These are phyloP conservation scores for Trapa bicornis DNA, from an alignment of 345 rosid genomes.

Conservation along the genomic window DNA sequence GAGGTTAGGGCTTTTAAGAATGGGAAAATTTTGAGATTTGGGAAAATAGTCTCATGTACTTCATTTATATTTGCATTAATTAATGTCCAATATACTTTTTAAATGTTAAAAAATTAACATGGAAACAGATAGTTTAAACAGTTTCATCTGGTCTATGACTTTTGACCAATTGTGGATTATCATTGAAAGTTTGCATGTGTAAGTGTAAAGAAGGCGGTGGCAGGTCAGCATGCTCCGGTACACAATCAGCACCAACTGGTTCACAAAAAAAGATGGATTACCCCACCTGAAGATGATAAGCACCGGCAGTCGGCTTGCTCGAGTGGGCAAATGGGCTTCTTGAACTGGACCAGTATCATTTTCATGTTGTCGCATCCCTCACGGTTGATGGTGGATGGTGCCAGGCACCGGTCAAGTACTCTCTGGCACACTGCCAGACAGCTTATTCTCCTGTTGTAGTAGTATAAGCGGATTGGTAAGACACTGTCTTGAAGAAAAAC, in stretches of 20 bases:
- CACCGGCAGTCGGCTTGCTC: constrained; percentile 6
- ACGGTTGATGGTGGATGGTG: constrained; percentile 59
- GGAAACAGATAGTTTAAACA: no score
- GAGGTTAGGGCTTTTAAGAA: no score
- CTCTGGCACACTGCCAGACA: constrained; percentile 64
- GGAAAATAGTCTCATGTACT: no score
- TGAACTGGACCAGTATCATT: constrained; percentile 77
- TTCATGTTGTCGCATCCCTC: constrained; percentile 99
- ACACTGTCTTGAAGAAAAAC: not conserved
- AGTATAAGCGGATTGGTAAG: not conserved
- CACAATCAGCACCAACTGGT: not conserved
- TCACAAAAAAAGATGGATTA: not conserved
- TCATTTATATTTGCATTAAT: no score
- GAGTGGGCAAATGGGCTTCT: constrained; percentile 22
- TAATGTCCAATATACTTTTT: no score
- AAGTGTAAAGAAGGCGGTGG: no score
- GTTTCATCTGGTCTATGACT: no score
- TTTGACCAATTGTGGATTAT: not conserved
- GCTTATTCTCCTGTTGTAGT: constrained; percentile 59
- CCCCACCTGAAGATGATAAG: not conserved
- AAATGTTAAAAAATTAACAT: no score
- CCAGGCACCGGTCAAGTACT: constrained; percentile 76
- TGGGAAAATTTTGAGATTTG: no score
- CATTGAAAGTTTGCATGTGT: no score
- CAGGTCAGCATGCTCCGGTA: not conserved